Evolutionary conservation across 2,329 filamentous ascomycete genomes (phyloP), one percentile per base, ranked within the genome.

Genomic region (Pseudogymnoascus sp.): DNA sequence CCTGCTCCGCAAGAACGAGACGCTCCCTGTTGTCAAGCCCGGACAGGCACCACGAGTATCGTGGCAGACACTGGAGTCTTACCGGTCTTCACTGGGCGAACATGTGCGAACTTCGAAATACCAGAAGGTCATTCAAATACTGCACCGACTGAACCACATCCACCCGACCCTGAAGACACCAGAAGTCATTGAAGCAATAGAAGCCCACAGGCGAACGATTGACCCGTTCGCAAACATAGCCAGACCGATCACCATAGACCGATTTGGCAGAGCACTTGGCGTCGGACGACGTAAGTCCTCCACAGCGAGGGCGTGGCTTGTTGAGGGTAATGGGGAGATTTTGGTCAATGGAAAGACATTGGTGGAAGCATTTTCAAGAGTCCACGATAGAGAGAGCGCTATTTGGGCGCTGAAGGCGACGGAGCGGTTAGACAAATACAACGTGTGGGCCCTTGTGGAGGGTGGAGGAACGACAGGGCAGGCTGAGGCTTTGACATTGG

Each of bases 381-480:
- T 97, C 60, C 93, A 99, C 74, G 93, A 99, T 76, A 87, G 95
- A 45, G 95, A 97, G 79, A 97, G 91, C 72, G 93, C 91, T 2
- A 79, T 96, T 3, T 99, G 93, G 93, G 87, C 93, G 6, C 77
- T 99, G 71, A 91, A 93, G 71, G 83, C 86, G 59, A 96, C 92
- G 23, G 81, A 89, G 45, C 82, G 95, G 66, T 77, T 96, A 67
- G 92, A 96, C 80, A 97, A 97, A 76, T 99, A 99, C 81, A 99
- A 99, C 72, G 86, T 97, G 3, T 99, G 91, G 88, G 93, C 88
- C 61, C 77, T 90, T 59, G 90, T 92, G 2, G 82, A 84, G 64
- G 95, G 95, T 62, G 95, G 95, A 68, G 95, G 95, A 69, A 89
- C 90, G 58, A 99, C 95, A 59, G 95, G 95, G 2, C 96, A 99